Evolutionary conservation across 345 rosid species (phyloP), one percentile per base, ranked within the genome.

Genomic region (Corymbia maculata): DNA sequence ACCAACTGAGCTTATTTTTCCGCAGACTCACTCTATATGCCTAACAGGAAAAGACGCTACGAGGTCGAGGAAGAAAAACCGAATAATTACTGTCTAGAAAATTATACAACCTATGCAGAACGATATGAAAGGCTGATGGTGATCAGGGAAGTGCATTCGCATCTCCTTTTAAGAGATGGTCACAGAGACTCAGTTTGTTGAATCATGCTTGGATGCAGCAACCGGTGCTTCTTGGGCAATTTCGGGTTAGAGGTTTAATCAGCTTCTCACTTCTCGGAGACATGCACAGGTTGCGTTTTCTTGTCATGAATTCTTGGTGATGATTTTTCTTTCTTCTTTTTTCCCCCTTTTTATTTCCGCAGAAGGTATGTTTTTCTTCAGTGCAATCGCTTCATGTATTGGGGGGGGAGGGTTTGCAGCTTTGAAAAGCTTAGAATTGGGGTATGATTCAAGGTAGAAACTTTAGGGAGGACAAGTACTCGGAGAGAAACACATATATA

Each of bases 1-100:
- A 93, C 96, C 52, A 95, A 91, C 84, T 75, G 84, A 75, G 84
- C 84, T 42, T 75, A 42, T 9, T 75, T 75, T 75, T 9, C 49
- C 84, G 49, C 84, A 42, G 84, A 75, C 84, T 42, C 49, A 22
- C 14, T 36, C 84, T 75, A 75, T 75, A 75, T 75, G 84, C 49
- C 84, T 75, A 75, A 2, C 84, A 75, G 84, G 84, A 75, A 75
- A 75, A 75, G 28, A 75, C 19, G 84, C 28, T 75, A 3, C 49
- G 42, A 75, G 84, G 49, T 75, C 49, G 84, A 6, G 84, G 49
- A 75, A 75, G 28, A 75, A 42, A 42, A 44, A 75, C 28, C 49
- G 84, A 75, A 75, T 75, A 75, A 75, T 75, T 75, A 42, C 84
- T 42, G 84, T 42, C 84, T 9, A 75, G 49, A 75, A 75, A 75